phyloP scores from a whole-genome alignment of 306 rosid species.

The Begonia fuchsioides region DNA sequence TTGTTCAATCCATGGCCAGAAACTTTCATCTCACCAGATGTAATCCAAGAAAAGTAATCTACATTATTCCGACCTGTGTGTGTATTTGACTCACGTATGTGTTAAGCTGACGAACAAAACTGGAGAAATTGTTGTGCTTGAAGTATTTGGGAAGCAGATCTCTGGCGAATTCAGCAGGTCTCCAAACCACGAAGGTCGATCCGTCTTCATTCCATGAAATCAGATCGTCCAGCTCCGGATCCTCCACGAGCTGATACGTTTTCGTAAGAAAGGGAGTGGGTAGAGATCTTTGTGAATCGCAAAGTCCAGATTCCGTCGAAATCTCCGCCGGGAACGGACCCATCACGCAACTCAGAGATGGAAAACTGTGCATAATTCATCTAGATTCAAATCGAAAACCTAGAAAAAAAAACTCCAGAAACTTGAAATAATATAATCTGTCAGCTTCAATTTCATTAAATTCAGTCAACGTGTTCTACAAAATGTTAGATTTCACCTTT shows the following conservation, averaged over 20 bases:
- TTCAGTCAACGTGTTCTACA: background rate
- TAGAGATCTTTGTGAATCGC: conserved; percentile 63
- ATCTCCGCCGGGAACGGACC: conserved; percentile 54
- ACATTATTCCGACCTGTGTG: no score
- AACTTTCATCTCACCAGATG: background rate
- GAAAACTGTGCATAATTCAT: conserved; percentile 3
- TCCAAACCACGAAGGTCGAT: conserved; percentile 71
- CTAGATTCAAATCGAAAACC: no score
- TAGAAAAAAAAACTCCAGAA: background rate
- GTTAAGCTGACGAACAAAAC: conserved; percentile 95
- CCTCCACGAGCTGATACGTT: conserved; percentile 76
- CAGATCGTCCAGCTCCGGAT: conserved; percentile 61
- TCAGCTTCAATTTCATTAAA: background rate
- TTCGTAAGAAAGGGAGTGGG: conserved; percentile 90
- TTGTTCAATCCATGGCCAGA: background rate
- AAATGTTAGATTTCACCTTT: background rate
- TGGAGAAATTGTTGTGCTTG: conserved; percentile 88
- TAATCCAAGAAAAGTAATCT: no score
- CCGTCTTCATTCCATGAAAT: conserved; percentile 97
- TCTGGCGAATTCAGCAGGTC: conserved; percentile 92
- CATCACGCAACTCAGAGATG: conserved; percentile 51
- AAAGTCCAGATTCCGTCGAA: conserved; percentile 43
- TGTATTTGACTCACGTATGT: conserved; percentile 72
- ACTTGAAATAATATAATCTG: background rate
- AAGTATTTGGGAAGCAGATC: conserved; percentile 89